Percentiles rank a stretch among this genome's conserved stretches.
phyloP scores from a whole-genome alignment of 805 yeast genomes.

The Kuraishia borneana region DNA sequence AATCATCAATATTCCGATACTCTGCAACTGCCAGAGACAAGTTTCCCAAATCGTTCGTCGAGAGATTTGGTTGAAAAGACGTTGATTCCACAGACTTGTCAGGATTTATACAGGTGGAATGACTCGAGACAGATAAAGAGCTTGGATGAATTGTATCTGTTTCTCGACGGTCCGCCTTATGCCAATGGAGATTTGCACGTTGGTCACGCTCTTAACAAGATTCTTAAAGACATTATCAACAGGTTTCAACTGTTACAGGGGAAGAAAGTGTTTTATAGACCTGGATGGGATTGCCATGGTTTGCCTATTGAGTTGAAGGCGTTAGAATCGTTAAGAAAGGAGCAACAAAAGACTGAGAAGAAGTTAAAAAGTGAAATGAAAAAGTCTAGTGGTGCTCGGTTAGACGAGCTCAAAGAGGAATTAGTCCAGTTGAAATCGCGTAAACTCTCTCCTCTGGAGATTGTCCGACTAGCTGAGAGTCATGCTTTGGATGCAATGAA shows the following conservation, averaged over 20 bases:
- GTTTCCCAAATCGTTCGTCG: constrained; percentile 52
- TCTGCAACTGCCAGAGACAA: constrained; percentile 55
- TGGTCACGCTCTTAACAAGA: constrained; percentile 87
- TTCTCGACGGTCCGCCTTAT: constrained; percentile 98
- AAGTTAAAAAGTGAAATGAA: constrained; percentile 10
- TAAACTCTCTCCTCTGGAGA: constrained; percentile 32
- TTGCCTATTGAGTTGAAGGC: constrained; percentile 92
- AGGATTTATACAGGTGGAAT: constrained; percentile 60
- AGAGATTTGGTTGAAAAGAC: constrained; percentile 27
- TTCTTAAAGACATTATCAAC: constrained; percentile 75
- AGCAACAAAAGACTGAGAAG: constrained; percentile 16
- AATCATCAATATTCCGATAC: constrained; percentile 36
- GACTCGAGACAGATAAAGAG: constrained; percentile 12
- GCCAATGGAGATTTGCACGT: constrained; percentile 92
- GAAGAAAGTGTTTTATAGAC: constrained; percentile 56
- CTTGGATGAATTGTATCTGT: constrained; percentile 37
- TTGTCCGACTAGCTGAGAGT: constrained; percentile 51
- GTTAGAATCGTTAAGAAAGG: constrained; percentile 29
- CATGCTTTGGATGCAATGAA: constrained; percentile 63
- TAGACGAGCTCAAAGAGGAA: constrained; percentile 3
- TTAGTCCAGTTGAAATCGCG: constrained; percentile 7
- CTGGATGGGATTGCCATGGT: constrained; percentile 99
- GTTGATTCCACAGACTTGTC: constrained; percentile 42
- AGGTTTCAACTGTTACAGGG: constrained; percentile 59
- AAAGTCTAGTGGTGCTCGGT: neutral